Evolutionary conservation across 176 grass and related monocot genomes (phyloP).

Genomic region (Oryza australiensis): DNA sequence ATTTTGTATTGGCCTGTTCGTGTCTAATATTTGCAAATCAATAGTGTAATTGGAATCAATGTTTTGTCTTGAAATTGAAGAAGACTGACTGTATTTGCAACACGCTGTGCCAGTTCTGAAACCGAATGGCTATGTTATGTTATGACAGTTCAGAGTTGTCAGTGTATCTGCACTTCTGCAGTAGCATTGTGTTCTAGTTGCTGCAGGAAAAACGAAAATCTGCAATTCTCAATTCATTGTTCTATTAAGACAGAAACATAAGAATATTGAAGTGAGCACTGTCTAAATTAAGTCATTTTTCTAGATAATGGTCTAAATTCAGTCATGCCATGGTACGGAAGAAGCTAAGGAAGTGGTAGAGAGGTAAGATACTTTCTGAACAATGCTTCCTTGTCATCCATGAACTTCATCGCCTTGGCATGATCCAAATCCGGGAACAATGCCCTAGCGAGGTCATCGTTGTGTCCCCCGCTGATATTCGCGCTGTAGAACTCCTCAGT

Average conservation of each 20-base stretch:
- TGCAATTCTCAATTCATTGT: background rate
- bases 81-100: background rate
- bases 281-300: background rate
- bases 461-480: constrained; percentile 70
- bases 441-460: constrained; percentile 50
- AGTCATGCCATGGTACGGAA: background rate
- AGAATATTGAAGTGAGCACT: background rate
- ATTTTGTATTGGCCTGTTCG: background rate
- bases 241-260: background rate
- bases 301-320: too few species aligned
- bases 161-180: background rate
- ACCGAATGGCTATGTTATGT: background rate
- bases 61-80: background rate
- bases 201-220: background rate
- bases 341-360: background rate
- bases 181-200: too few species aligned
- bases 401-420: constrained; percentile 52
- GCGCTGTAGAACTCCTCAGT: constrained; percentile 74
- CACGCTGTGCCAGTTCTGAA: background rate
- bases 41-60: background rate
- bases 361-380: constrained; percentile 58
- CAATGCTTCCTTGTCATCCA: constrained; percentile 69
- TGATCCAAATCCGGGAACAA: constrained; percentile 75
- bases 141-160: background rate
- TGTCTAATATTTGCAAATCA: background rate